A percentile compares a stretch with the other conserved stretches of the same genome.
Conservation (phyloP, 2,329 filamentous ascomycete genomes). For the Dichotomopilus funicola region DNA sequence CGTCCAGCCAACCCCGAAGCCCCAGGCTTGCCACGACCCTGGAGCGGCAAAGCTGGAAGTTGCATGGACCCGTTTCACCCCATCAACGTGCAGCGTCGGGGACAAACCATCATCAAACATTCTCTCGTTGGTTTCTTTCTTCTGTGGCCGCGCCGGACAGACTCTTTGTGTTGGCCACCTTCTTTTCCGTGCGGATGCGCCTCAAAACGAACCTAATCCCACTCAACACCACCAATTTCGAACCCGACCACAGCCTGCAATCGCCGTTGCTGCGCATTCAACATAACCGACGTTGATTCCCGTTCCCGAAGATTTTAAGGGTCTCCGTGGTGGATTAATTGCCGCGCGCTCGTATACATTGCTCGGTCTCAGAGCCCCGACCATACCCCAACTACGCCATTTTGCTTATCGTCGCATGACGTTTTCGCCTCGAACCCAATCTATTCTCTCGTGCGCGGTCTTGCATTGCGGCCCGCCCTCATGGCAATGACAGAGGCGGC, state of each 20-base stretch:
- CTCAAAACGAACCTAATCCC: background rate
- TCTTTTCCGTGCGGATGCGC: background rate
- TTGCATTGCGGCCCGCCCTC: background rate
- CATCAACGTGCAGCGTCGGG: background rate
- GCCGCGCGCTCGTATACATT: no score
- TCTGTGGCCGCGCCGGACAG: background rate
- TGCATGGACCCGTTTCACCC: background rate
- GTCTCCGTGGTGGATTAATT: no score
- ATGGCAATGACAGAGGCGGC: constrained; percentile 28
- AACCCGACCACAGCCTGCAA: background rate
- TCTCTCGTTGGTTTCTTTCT: background rate
- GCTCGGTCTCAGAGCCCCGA: no score
- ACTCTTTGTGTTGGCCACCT: background rate
- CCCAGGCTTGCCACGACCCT: background rate
- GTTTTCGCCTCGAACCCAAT: background rate
- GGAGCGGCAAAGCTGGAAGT: background rate
- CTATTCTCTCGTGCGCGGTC: background rate
- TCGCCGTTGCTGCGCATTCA: background rate
- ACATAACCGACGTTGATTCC: no score
- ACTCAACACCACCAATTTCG: no score
- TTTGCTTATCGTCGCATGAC: background rate
- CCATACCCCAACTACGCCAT: no score
- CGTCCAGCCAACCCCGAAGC: background rate
- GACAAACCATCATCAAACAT: background rate
- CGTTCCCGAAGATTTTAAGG: no score